Conservation (phyloP, 2,329 filamentous ascomycete genomes). For the Aspergillus ochraceoroseus region DNA sequence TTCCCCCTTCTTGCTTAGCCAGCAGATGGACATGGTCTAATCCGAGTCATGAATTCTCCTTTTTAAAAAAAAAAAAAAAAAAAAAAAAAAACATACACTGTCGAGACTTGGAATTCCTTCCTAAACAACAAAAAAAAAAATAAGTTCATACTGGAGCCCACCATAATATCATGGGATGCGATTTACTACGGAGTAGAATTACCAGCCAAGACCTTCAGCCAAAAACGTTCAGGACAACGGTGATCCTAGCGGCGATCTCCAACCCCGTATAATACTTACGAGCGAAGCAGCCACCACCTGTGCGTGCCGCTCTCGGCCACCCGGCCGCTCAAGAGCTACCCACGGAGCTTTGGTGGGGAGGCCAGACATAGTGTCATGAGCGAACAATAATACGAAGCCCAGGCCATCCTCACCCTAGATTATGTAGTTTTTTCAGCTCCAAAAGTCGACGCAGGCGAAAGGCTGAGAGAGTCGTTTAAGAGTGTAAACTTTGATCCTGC, state of each 20-base stretch:
- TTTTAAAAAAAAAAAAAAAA: too few species aligned
- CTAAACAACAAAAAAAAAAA: too few species aligned
- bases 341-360: constrained; percentile 27
- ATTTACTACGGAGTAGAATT: background rate
- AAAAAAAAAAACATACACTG: too few species aligned
- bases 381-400: constrained; percentile 17
- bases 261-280: constrained; percentile 14
- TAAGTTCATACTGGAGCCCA: too few species aligned
- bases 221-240: constrained; percentile 20
- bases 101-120: too few species aligned
- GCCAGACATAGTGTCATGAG: constrained; percentile 12
- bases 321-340: constrained; percentile 11
- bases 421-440: background rate
- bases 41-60: too few species aligned
- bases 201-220: constrained; percentile 11
- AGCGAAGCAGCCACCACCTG: constrained; percentile 13
- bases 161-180: background rate
- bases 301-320: constrained; percentile 6
- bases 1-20: too few species aligned
- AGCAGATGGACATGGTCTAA: too few species aligned
- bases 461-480: too few species aligned
- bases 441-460: background rate
- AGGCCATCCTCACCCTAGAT: constrained; percentile 8
- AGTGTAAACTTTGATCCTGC: too few species aligned
- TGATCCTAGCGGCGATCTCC: constrained; percentile 34